Evolutionary conservation across 1,139 yeast species (phyloP), one percentile per base, ranked within the genome.

Genomic region (Schwanniomyces etchellsii): DNA sequence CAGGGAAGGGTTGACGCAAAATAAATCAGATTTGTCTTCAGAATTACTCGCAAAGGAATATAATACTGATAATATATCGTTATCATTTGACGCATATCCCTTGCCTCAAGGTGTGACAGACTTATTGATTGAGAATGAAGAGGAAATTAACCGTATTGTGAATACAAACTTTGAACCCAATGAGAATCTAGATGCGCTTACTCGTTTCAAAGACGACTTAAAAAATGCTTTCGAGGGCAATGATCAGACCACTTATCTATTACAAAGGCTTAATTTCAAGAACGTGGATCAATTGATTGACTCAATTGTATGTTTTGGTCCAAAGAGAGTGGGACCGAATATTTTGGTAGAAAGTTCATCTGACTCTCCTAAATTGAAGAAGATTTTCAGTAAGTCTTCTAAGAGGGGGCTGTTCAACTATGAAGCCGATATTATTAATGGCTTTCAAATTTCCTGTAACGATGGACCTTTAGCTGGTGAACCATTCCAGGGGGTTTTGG

Each of bases 391-490:
- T 1, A n/a, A 18, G n/a, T 7, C 21, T 7, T 7, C n/a, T 7
- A 5, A 6, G 12, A n/a, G n/a, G n/a, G 27, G 45, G 1, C 44
- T 42, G 10, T 72, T 74, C 41, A 74, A 65, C 30, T 79, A 64
- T 48, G 86, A 80, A 39, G 80, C 79, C 33, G 76, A 81, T 44
- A 57, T 91, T 4, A 50, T 83, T 28, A 81, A 84, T 43, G 98
- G 96, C 1, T 89, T 88, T 55, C 94, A 86, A 48, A 59, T 88
- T 30, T 86, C 96, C 2, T 74, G 78, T 32, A 67, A 72, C 29
- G 86, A 80, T 47, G 99, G 99, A 1, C 97, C 97, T 1, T 63
- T 93, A 32, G 80, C 93, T 1, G 74, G 81, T 4, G 99, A 93
- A 51, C 91, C 89, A 0, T 70, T 86, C 23, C 93, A 88, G 52